A percentile compares a stretch with the other conserved stretches of the same genome.
Evolutionary conservation across 2,329 filamentous ascomycete species (phyloP).

Genomic region (Leptosphaerulina australis): DNA sequence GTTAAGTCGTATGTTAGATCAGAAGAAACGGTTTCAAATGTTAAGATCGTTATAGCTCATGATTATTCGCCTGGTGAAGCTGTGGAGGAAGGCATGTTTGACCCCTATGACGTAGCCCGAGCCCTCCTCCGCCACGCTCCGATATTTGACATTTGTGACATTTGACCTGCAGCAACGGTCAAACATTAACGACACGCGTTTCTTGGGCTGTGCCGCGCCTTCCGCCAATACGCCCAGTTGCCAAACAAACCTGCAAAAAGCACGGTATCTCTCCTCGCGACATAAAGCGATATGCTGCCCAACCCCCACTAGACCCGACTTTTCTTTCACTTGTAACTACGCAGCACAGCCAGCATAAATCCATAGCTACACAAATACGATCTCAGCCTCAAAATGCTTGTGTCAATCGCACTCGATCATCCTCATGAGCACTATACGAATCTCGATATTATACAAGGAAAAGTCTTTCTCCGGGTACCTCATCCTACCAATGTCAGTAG

Average conservation of each 20-base stretch:
- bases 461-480: conserved; percentile 53
- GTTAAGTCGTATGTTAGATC: background rate
- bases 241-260: conserved; percentile 9
- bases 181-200: conserved; percentile 40
- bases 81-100: background rate
- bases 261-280: conserved; percentile 2
- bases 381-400: conserved; percentile 48
- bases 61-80: background rate
- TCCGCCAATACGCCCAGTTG: conserved; percentile 9
- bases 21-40: too few relatives aligned
- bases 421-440: conserved; percentile 78
- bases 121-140: conserved; percentile 25
- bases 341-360: conserved; percentile 7
- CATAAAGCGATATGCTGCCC: conserved; percentile 31
- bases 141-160: conserved; percentile 27
- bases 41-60: too few relatives aligned
- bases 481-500: conserved; percentile 55
- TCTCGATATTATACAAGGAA: conserved; percentile 72
- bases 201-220: conserved; percentile 36
- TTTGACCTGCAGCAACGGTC: conserved; percentile 25
- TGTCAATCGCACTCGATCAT: conserved; percentile 69
- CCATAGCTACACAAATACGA: conserved; percentile 6
- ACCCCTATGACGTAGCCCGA: conserved; percentile 12
- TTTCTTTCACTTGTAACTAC: conserved; percentile 23
- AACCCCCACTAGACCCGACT: conserved; percentile 23